Conservation (phyloP, 352 stramenopile species). For the Pythium phragmiticola region DNA sequence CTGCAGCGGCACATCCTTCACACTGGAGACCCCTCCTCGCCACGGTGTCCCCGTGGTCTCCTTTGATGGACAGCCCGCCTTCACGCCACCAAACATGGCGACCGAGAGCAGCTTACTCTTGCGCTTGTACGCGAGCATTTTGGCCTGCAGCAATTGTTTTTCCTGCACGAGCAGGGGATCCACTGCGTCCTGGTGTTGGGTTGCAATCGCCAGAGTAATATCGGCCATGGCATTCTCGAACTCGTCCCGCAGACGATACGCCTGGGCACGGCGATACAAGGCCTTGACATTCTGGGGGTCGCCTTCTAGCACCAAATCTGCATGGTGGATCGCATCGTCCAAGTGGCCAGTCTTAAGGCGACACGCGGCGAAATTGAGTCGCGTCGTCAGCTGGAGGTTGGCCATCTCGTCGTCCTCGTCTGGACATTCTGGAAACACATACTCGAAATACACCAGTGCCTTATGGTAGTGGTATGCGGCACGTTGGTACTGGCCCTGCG, state of each 20-base stretch:
- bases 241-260: slow-evolving; percentile 60
- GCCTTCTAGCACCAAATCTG: slow-evolving; percentile 54
- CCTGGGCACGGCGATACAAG: slow-evolving; percentile 66
- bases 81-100: slow-evolving; percentile 59
- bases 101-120: slow-evolving; percentile 59
- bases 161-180: slow-evolving; percentile 55
- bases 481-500: slow-evolving; percentile 78
- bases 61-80: neutral
- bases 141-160: slow-evolving; percentile 54
- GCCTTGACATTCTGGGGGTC: slow-evolving; percentile 61
- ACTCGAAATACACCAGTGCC: slow-evolving; percentile 86
- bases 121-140: slow-evolving; percentile 72
- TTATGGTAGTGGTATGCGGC: slow-evolving; percentile 82
- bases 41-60: neutral
- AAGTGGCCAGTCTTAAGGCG: slow-evolving; percentile 70
- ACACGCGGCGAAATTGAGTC: slow-evolving; percentile 78
- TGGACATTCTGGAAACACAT: slow-evolving; percentile 74
- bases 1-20: slow-evolving; percentile 20
- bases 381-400: slow-evolving; percentile 48
- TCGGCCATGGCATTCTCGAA: slow-evolving; percentile 61
- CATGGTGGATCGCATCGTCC: slow-evolving; percentile 71
- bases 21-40: neutral
- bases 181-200: slow-evolving; percentile 1
- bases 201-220: slow-evolving; percentile 37
- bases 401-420: slow-evolving; percentile 50